Percentiles rank a stretch among this genome's conserved stretches.
Evolutionary conservation across 305 asterid genomes (phyloP).

Genomic region (Solanum chacoense): DNA sequence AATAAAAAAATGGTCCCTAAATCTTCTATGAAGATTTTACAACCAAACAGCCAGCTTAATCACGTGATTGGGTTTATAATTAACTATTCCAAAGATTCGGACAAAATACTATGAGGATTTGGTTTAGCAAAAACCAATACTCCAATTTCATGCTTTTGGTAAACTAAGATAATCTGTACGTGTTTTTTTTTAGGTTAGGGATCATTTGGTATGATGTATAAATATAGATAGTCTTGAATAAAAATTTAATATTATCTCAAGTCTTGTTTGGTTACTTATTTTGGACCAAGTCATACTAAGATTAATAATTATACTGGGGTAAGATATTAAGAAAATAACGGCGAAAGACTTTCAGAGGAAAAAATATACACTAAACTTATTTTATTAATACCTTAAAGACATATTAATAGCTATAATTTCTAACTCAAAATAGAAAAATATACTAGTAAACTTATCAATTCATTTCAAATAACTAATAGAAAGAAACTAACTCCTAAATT

Average conservation of each 20-base stretch:
- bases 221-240: not conserved
- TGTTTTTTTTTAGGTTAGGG: not conserved
- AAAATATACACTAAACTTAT: not conserved
- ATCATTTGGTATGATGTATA: not conserved
- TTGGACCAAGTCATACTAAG: not conserved
- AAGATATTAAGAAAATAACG: not conserved
- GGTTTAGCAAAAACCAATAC: not conserved
- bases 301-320: not conserved
- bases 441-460: not conserved
- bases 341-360: not conserved
- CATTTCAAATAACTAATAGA: too few relatives aligned
- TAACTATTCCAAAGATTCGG: conserved; percentile 1
- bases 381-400: not conserved
- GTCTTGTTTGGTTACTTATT: not conserved
- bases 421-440: too few relatives aligned
- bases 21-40: not conserved
- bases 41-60: not conserved
- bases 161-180: not conserved
- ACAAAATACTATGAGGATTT: not conserved
- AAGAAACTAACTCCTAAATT: not conserved
- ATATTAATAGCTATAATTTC: not conserved
- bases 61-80: conserved; percentile 5
- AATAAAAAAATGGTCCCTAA: not conserved
- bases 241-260: not conserved
- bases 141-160: not conserved